Evolutionary conservation across 2,329 filamentous ascomycete species (phyloP), one percentile per base, ranked within the genome.

Genomic region (Ophiostoma sp.): DNA sequence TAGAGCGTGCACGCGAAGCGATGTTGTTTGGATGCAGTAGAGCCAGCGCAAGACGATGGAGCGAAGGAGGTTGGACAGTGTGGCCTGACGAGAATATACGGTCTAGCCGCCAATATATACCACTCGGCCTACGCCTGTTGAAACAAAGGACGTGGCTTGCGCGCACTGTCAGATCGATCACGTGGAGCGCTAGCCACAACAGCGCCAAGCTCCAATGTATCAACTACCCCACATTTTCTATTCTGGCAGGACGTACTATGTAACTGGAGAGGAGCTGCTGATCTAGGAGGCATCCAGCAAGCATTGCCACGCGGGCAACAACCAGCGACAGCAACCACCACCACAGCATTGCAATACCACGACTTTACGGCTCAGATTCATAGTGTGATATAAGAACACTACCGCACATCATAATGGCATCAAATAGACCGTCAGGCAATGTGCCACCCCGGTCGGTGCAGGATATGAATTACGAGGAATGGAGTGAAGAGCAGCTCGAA

Each of bases 401-500:
- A 20, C 54, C 27, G 23, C 54, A 67, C 17, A 17, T n/a, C 62
- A 39, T 3, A 3, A 74, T 74, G 73, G 67, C 73, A 5, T 57
- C 72, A 10, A 75, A 68, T 54, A 68, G 67, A 27, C 41, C 68
- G 31, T 0, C 54, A 1, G 31, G 23, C 39, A 74, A 72, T 64
- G 39, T n/a, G 13, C 41, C 60, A 4, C 35, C 27, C 35, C 71
- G 64, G 13, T 20, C 67, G 3, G 11, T 64, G 3, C 65, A 69
- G 8, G 71, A 71, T 6, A 17, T 33, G 69, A 48, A 48, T 1
- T 76, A 77, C 54, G 79, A 80, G 69, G 75, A 77, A 10, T 79
- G 80, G 78, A 81, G 85, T 67, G 84, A 87, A 76, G 79, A 81
- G 69, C 81, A 81, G 71, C 79, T 87, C 7, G 80, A 83, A 71